Base-by-base conservation (phyloP, 108 stramenopile species). In the Conticribra weissflogii region DNA sequence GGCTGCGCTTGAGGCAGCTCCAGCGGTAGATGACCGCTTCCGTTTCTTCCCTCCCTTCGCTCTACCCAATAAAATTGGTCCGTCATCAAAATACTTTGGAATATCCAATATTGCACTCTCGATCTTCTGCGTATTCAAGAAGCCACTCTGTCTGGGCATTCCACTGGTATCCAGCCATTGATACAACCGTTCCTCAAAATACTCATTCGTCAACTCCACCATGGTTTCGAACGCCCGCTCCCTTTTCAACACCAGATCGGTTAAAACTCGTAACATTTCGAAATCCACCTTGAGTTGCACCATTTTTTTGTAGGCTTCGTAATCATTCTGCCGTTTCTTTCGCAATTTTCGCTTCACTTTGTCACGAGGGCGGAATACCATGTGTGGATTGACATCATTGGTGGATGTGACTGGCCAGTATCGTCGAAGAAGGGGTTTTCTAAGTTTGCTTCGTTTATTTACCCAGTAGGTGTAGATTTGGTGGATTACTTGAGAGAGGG, bases 271-370 rank as follows among this genome's bases (percentile, higher is more conserved):
- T 14, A 96, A 63, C 51, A 76, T 83, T 27, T 83, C 93, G 74
- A 97, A 96, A 74, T 96, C 96, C 34, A 72, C 54, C 60, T 89
- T 81, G 24, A 97, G 68, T 63, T 79, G 85, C 50, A 86, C 83
- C 83, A 98, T 72, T 75, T 97, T 97, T 19, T 83, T 81, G 77
- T 86, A 97, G 2, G 92, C 85, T 55, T 95, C 95, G 61, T 96
- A 56, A 70, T 98, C 98, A 82, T 97, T 97, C 74, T 89, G 86
- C 36, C 96, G 85, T 55, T 95, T 92, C 62, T 93, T 96, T 0
- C 98, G 79, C 19, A 98, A 81, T 66, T 95, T 96, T 71, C 97
- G 97, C 70, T 96, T 91, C 86, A 97, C 98, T 77, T 97, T 96
- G 69, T 97, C 96, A 9, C 97, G 85, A 2, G 93, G 95, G 22